Conservation (phyloP, 1,139 yeast species). For the Geotrichum australiense region DNA sequence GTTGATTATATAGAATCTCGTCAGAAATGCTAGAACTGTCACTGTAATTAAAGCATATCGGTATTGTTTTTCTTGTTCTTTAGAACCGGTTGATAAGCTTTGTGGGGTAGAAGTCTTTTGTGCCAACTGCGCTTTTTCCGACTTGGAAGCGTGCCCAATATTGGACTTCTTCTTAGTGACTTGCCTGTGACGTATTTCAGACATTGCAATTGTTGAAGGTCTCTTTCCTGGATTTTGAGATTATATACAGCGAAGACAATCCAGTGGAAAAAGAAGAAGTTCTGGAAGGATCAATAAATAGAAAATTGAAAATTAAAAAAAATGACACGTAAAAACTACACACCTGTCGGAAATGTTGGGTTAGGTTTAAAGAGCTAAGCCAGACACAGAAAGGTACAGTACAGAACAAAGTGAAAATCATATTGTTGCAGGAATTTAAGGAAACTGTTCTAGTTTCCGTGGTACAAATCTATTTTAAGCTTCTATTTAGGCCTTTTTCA, state of each 20-base stretch:
- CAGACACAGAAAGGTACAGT: too few relatives aligned
- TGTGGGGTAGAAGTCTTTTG: not conserved
- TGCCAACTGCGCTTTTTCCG: slow-evolving; percentile 12
- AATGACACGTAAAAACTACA: slow-evolving; percentile 14
- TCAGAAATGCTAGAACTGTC: slow-evolving; percentile 58
- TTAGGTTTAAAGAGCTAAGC: slow-evolving; percentile 10
- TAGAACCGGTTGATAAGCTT: not conserved
- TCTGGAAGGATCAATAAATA: not conserved
- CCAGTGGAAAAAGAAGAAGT: slow-evolving; percentile 5
- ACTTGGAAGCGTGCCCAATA: not conserved
- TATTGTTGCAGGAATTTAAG: too few relatives aligned
- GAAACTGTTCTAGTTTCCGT: too few relatives aligned
- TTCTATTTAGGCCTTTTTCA: too few relatives aligned
- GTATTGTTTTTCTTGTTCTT: slow-evolving; percentile 6
- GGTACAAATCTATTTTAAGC: too few relatives aligned
- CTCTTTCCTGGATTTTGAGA: too few relatives aligned
- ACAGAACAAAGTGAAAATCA: too few relatives aligned
- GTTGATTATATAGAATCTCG: slow-evolving; percentile 66
- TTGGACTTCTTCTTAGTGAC: slow-evolving; percentile 15
- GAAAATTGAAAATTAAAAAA: slow-evolving; percentile 2
- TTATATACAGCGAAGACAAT: slow-evolving; percentile 1
- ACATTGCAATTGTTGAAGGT: slow-evolving; percentile 8
- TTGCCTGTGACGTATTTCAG: slow-evolving; percentile 19
- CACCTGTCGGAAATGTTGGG: slow-evolving; percentile 1
- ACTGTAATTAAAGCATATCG: slow-evolving; percentile 32